Evolutionary conservation across 331 rosid species (phyloP).

Genomic region (Pyrus hybrid): DNA sequence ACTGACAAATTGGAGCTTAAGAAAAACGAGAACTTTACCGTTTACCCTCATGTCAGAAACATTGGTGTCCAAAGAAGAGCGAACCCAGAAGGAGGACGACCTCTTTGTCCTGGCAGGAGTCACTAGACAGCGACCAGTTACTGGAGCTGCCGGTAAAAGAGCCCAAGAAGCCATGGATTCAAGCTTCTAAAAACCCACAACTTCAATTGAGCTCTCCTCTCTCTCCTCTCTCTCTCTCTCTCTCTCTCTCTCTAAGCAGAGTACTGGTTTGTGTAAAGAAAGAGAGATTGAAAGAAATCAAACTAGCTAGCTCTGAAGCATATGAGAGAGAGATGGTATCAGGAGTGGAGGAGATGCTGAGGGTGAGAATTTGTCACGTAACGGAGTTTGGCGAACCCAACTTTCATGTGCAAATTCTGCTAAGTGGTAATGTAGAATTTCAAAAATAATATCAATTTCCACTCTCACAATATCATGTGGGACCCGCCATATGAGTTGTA

Average conservation of each 20-base stretch:
- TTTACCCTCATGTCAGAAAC: constrained; percentile 88
- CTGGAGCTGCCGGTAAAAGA: constrained; percentile 37
- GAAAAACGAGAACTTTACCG: constrained; percentile 29
- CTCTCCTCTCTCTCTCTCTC: neutral
- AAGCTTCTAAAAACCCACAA: neutral
- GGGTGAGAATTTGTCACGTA: constrained; percentile 31
- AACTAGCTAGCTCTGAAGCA: neutral
- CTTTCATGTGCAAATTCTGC: neutral
- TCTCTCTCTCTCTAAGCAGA: neutral
- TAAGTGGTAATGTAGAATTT: no score
- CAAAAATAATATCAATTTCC: no score
- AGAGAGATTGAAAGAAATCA: neutral
- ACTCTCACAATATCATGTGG: neutral
- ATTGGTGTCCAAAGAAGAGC: constrained; percentile 73
- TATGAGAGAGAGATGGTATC: constrained; percentile 1
- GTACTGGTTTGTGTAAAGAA: neutral
- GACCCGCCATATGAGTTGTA: neutral
- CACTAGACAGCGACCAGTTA: constrained; percentile 33
- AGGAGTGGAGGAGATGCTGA: constrained; percentile 22
- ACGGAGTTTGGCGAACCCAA: neutral
- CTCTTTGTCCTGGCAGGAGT: constrained; percentile 20
- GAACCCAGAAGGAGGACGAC: constrained; percentile 27
- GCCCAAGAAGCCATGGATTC: constrained; percentile 33
- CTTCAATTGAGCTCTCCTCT: neutral
- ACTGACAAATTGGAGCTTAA: neutral